Percentiles rank a stretch among this genome's conserved stretches.
Evolutionary conservation across 768 basidiomycete genomes (phyloP).

Genomic region (Amanita subjunquillea): DNA sequence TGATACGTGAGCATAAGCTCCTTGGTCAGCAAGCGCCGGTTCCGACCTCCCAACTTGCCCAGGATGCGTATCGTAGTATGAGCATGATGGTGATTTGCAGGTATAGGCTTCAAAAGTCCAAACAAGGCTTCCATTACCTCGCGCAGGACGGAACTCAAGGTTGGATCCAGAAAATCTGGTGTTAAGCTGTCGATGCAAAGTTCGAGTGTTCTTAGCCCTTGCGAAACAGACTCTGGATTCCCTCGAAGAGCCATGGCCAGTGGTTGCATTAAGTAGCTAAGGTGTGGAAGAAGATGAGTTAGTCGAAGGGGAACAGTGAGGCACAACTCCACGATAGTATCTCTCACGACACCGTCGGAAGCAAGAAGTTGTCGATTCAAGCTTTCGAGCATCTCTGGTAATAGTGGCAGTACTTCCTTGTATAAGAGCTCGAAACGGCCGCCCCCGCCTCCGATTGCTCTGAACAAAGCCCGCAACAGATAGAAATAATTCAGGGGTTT

Average conservation of each 20-base stretch:
- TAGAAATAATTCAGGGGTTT: slow-evolving; percentile 92
- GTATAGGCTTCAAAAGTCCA: slow-evolving; percentile 81
- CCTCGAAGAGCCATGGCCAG: slow-evolving; percentile 86
- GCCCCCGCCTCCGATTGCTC: slow-evolving; percentile 84
- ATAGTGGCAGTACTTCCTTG: slow-evolving; percentile 89
- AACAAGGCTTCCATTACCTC: slow-evolving; percentile 95
- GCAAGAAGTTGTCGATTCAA: slow-evolving; percentile 83
- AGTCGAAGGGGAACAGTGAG: slow-evolving; percentile 93
- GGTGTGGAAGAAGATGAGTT: slow-evolving; percentile 91
- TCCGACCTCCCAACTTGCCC: slow-evolving; percentile 93
- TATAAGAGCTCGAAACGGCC: slow-evolving; percentile 92
- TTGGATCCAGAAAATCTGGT: slow-evolving; percentile 95
- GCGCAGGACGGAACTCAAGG: slow-evolving; percentile 82
- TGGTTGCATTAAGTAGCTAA: slow-evolving; percentile 94
- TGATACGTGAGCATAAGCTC: slow-evolving; percentile 69
- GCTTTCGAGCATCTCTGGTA: slow-evolving; percentile 95
- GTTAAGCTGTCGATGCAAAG: slow-evolving; percentile 99
- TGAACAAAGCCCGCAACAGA: slow-evolving; percentile 84
- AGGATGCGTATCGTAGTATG: slow-evolving; percentile 94
- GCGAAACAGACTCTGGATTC: slow-evolving; percentile 81
- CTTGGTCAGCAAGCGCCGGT: slow-evolving; percentile 75
- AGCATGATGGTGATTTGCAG: slow-evolving; percentile 80
- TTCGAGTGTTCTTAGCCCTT: slow-evolving; percentile 92
- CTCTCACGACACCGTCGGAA: slow-evolving; percentile 72
- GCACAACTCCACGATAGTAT: slow-evolving; percentile 95